A percentile compares a stretch with the other conserved stretches of the same genome.
These are phyloP conservation scores for Rhodamnia rubescens DNA, from an alignment of 345 rosid genomes.

Conservation along the genomic window DNA sequence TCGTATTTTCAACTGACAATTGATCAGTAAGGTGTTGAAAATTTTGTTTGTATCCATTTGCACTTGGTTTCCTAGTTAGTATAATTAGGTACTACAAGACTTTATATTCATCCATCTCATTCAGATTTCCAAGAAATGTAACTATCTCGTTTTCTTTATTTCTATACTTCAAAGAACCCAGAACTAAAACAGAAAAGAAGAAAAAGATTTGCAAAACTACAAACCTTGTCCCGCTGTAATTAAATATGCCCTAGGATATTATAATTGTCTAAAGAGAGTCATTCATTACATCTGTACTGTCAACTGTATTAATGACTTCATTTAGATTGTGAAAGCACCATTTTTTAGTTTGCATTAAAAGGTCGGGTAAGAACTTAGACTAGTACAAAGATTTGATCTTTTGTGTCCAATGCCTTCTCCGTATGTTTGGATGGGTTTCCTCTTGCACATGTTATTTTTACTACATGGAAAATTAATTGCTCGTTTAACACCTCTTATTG, in stretches of 20 bases:
- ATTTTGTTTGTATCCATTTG: neutral
- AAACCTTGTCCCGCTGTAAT: neutral
- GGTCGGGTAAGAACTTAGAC: neutral
- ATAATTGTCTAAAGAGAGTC: neutral
- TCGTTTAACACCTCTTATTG: neutral
- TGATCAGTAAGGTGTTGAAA: neutral
- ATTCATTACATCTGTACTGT: neutral
- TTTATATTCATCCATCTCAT: neutral
- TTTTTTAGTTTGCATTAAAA: neutral
- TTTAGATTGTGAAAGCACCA: neutral
- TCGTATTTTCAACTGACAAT: neutral
- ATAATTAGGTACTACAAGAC: neutral
- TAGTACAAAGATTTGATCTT: neutral
- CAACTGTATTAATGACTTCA: neutral
- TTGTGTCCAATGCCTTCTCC: neutral
- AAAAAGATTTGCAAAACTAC: neutral
- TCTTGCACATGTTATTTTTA: neutral
- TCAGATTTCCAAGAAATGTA: neutral
- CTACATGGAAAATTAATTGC: neutral
- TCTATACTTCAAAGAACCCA: accelerated
- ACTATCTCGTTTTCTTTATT: neutral
- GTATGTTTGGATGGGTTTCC: neutral
- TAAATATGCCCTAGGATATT: neutral
- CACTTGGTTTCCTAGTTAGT: neutral
- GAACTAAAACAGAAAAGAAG: neutral